Base-by-base conservation (phyloP, 257 asterid genomes). In the Solanum chiquidenum region DNA sequence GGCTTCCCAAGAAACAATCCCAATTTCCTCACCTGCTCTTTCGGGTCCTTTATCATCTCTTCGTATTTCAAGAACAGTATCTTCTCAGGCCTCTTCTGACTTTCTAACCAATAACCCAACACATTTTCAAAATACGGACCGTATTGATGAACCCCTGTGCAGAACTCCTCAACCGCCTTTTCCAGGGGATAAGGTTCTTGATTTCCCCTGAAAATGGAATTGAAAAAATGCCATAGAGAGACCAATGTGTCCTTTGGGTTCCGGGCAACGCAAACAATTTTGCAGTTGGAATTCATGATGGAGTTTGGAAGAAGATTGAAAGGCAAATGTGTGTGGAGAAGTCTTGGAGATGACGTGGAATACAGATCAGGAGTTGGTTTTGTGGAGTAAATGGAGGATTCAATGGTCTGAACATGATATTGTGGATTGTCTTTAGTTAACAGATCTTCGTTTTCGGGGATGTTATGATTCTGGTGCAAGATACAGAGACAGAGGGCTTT, bases 121-220 rank as follows among this genome's bases (percentile, higher is more conserved):
- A 90, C 92, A 21, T 91, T 90, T 38, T 91, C 91, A 18, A 90
- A 90, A 72, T 64, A 90, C 7, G 93, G 92, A 12, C 92, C 93
- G 31, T 91, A 90, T 52, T 87, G 89, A 68, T 90, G 91, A 29
- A 90, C 89, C 14, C 92, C 93, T 46, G 73, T 88, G 16, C 91
- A 90, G 10, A 90, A 91, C 58, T 89, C 83, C 1, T 90, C 90
- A 13, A 90, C 89, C n/a, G 88, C 93, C 38, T 29, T 90, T n/a
- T 90, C 90, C 27, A 91, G 29, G 2, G 92, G 90, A 52, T 72
- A 90, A 21, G 92, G 92, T 18, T 88, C 93, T 83, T 74, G 87
- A 86, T 84, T 66, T 37, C 82, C 80, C 85, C 90, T 38, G 40
- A 89, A 88, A 35, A 90, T 91, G 35, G 89, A 86, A 79, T 91